A percentile compares a stretch with the other conserved stretches of the same genome.
Conservation (phyloP, 371 early-diverging fungal species). For the Conidiobolus incongruus region DNA sequence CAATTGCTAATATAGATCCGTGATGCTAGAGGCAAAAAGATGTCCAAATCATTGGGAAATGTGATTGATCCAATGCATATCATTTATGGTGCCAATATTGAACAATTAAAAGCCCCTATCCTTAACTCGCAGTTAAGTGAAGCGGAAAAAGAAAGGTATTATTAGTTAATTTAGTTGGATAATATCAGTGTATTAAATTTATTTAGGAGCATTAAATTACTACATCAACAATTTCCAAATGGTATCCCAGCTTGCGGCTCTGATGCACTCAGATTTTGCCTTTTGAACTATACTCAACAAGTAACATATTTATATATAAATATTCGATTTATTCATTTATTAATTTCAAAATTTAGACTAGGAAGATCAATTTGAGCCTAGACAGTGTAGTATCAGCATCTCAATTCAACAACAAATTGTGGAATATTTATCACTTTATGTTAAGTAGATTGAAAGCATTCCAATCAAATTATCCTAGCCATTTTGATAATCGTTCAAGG, state of each 20-base stretch:
- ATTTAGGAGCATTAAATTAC: conserved; percentile 23
- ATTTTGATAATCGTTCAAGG: background rate
- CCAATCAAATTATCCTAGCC: background rate
- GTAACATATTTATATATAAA: conserved; percentile 8
- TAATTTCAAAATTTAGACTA: conserved; percentile 15
- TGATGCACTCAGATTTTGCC: conserved; percentile 85
- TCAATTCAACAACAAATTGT: conserved; percentile 96
- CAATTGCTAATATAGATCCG: conserved; percentile 28
- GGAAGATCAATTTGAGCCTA: conserved; percentile 94
- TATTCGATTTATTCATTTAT: background rate
- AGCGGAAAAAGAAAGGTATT: conserved; percentile 54
- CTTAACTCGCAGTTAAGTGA: conserved; percentile 53
- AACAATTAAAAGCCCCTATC: conserved; percentile 35
- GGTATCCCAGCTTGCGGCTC: conserved; percentile 96
- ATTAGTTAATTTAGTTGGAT: too few relatives aligned
- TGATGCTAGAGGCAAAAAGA: conserved; percentile 95
- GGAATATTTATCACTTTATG: conserved; percentile 82
- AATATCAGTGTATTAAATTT: too few relatives aligned
- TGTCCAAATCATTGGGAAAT: conserved; percentile 94
- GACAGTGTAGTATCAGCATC: conserved; percentile 73
- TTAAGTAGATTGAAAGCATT: conserved; percentile 17
- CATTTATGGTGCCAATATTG: conserved; percentile 42
- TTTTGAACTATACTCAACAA: conserved; percentile 72
- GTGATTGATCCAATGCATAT: conserved; percentile 94
- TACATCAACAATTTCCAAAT: conserved; percentile 72